Base-by-base conservation (phyloP, 352 stramenopile species). In the Globisporangium takayamanum region DNA sequence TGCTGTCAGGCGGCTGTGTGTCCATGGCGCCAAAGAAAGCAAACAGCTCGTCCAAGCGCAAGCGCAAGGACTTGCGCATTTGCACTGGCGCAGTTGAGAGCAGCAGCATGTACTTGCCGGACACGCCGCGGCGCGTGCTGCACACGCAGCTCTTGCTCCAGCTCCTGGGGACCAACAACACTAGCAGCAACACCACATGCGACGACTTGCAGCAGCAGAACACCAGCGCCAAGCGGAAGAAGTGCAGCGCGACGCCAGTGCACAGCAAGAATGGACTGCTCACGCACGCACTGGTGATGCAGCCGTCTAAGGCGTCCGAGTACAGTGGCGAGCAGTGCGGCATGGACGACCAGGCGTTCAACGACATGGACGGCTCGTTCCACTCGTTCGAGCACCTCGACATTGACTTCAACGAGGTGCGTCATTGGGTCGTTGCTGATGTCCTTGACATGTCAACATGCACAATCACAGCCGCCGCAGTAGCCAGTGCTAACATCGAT, bases 351-450 rank as follows among this genome's bases (percentile, higher is more conserved):
- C 58, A 67, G 33, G 37, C 70, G 47, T 81, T 84, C 52, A 66
- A 70, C 50, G 77, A 88, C 45, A 74, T 89, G 62, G 83, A 87
- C 39, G 68, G 67, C 14, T 84, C 80, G 0, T 82, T 89, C 60
- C 80, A 92, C 52, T 70, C 78, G 16, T 90, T 94, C 44, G 84
- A 90, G 52, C 77, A 91, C 53, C 70, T 92, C n/a, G 84, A 94
- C 49, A 88, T 94, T 55, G 84, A 94, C 62, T 91, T 94, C 55
- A 92, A 90, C 57, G 84, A 87, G 73, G 79, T 89, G 55, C 41
- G 48, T 55, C 1, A 7, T 15, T 20, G 16, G 0, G 11, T 10
- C 15, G 0, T 22, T 18, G 3, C n/a, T 28, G n/a, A 12, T 16
- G 25, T 37, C 12, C 14, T 4, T 30, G 46, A n/a, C 2, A 26